A percentile compares a stretch with the other conserved stretches of the same genome.
phyloP scores from a whole-genome alignment of 345 rosid species.

The Sonneratia caseolaris region DNA sequence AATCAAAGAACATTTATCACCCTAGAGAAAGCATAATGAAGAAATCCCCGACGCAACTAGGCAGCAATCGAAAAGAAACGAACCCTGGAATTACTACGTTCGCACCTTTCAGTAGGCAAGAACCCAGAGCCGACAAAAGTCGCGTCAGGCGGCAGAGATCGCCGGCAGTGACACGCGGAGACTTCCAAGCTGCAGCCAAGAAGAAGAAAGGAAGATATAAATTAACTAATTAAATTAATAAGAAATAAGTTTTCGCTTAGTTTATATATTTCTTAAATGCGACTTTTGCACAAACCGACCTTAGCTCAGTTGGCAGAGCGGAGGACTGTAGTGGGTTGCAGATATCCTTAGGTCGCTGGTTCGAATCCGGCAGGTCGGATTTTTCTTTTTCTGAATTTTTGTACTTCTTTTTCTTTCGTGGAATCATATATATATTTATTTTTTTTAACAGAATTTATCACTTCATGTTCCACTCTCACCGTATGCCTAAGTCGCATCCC shows the following conservation, averaged over 20 bases:
- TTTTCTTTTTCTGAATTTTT: neutral
- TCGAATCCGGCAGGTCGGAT: slow-evolving; percentile 44
- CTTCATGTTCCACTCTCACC: too few species aligned
- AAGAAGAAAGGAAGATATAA: neutral
- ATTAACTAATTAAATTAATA: too few species aligned
- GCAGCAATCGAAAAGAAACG: neutral
- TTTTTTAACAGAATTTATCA: too few species aligned
- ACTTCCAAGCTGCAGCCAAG: neutral
- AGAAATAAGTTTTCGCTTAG: too few species aligned
- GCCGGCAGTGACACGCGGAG: neutral
- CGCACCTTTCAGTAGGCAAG: neutral
- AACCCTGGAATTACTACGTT: neutral
- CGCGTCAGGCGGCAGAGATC: neutral
- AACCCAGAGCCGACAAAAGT: neutral
- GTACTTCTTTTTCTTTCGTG: too few species aligned
- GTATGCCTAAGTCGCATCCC: too few species aligned
- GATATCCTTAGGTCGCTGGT: slow-evolving; percentile 42
- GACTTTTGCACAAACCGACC: too few species aligned
- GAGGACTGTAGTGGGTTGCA: too few species aligned
- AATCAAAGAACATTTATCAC: neutral
- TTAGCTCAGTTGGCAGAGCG: too few species aligned
- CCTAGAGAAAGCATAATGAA: neutral
- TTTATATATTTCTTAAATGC: too few species aligned
- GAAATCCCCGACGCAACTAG: neutral
- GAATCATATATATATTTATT: too few species aligned